Evolutionary conservation across 148 eudicot species (phyloP), one percentile per base, ranked within the genome.

Genomic region (Chenopodium quinoa): DNA sequence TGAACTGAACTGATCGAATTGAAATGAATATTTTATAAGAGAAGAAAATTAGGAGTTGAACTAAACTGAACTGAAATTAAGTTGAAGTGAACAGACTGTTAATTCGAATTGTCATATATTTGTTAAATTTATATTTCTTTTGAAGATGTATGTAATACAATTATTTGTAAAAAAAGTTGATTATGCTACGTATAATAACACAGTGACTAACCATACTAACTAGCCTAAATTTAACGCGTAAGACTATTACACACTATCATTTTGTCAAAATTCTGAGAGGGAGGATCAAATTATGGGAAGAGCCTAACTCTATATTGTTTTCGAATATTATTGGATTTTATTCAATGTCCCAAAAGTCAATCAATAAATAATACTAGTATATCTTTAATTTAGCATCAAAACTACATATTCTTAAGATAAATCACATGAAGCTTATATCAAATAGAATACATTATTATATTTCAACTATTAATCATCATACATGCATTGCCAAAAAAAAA

Each of bases 211-310:
- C 13, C 54, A 50, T 50, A 10, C 12, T 12, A 40, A 72, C 71
- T 67, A 56, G 75, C 40, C 69, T 40, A 80, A n/a, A 63, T 80
- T 73, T 71, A 80, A 80, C 62, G 78, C n/a, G 47, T 32, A 62
- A 20, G 29, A 34, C 67, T 13, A 25, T 27, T 16, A 17, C 17
- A 2, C 22, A 0, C 9, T 63, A 17, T 63, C 71, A 73, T 47
- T 29, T 80, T 80, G 72, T 73, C 78, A 72, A 80, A 63, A 58
- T 62, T 62, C 32, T 31, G 31, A 54, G 32, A 34, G 0, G 14
- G 68, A 47, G 27, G 27, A 27, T 48, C 78, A 29, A 80, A 23
- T 20, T 54, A 46, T 48, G 83, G 44, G 66, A 65, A 64, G 72
- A 65, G 73, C 83, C 83, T 81, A 81, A 81, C 83, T 65, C 54